A percentile compares a stretch with the other conserved stretches of the same genome.
These are phyloP conservation scores for Conticribra guillardii DNA, from an alignment of 108 stramenopile species.

Conservation along the genomic window DNA sequence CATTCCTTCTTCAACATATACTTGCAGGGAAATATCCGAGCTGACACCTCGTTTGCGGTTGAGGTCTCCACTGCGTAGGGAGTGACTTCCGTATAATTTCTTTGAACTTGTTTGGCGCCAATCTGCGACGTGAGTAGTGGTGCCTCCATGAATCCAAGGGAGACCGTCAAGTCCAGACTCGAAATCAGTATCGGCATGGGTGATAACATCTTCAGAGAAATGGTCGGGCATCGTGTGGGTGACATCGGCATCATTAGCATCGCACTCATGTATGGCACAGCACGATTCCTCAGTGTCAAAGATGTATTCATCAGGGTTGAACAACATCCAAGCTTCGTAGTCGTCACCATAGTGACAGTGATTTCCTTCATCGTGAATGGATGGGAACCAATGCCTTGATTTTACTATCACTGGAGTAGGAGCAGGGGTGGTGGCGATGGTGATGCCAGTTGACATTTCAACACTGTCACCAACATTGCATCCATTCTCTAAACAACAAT, in stretches of 20 bases:
- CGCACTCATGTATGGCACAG: slow-evolving; percentile 4
- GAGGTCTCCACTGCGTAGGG: slow-evolving; percentile 4
- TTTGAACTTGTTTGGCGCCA: slow-evolving; percentile 6
- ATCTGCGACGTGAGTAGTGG: slow-evolving; percentile 4
- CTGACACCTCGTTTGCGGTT: slow-evolving; percentile 2
- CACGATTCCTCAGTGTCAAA: slow-evolving; percentile 10
- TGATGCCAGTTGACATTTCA: neutral
- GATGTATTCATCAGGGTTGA: neutral
- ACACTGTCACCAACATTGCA: neutral
- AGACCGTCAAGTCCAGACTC: neutral
- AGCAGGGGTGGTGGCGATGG: neutral
- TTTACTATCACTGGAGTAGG: neutral
- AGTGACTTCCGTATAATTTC: slow-evolving; percentile 8
- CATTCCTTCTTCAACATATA: neutral
- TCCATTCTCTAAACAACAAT: too few species aligned
- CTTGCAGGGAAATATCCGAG: slow-evolving; percentile 7
- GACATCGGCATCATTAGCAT: neutral
- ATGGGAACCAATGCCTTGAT: neutral
- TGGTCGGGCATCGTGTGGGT: neutral
- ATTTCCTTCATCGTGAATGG: neutral
- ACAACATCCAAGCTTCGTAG: slow-evolving; percentile 12
- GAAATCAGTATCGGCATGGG: slow-evolving; percentile 3
- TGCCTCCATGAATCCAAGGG: slow-evolving; percentile 12
- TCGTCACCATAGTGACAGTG: neutral
- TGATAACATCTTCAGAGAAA: neutral